Percentiles rank a stretch among this genome's conserved stretches.
Evolutionary conservation across 495 filamentous ascomycete genomes (phyloP).

Genomic region (Rhypophila decipiens): DNA sequence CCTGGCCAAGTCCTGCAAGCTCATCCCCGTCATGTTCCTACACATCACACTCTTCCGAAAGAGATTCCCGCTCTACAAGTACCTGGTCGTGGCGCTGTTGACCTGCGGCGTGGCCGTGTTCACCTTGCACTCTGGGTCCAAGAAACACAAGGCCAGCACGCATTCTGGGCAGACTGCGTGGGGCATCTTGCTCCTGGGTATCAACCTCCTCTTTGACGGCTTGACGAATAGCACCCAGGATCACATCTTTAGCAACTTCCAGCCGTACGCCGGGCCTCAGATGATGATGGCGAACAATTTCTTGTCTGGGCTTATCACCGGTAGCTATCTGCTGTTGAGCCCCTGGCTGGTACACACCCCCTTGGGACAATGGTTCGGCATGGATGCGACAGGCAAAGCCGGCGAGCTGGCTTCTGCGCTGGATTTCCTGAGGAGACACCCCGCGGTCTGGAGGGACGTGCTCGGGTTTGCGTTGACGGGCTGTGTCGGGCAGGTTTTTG

Average conservation of each 20-base stretch:
- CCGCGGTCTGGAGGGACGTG: slow-evolving; percentile 74
- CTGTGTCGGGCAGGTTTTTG: slow-evolving; percentile 91
- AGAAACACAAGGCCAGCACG: slow-evolving; percentile 38
- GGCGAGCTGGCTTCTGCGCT: slow-evolving; percentile 74
- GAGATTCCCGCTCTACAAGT: slow-evolving; percentile 92
- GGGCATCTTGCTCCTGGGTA: slow-evolving; percentile 77
- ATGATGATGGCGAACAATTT: slow-evolving; percentile 99
- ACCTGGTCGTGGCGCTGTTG: slow-evolving; percentile 82
- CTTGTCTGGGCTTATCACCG: slow-evolving; percentile 68
- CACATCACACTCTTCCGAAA: slow-evolving; percentile 89
- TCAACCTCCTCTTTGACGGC: slow-evolving; percentile 93
- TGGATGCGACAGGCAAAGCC: slow-evolving; percentile 52
- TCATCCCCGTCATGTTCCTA: slow-evolving; percentile 94
- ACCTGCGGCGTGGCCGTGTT: slow-evolving; percentile 92
- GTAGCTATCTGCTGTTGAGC: slow-evolving; percentile 65
- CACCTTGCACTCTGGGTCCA: slow-evolving; percentile 74
- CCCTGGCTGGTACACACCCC: slow-evolving; percentile 67
- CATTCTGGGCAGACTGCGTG: slow-evolving; percentile 46
- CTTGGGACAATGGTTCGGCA: slow-evolving; percentile 58
- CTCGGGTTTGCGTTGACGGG: slow-evolving; percentile 89
- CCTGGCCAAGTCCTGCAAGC: slow-evolving; percentile 95
- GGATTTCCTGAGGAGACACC: slow-evolving; percentile 70
- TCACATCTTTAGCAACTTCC: slow-evolving; percentile 77
- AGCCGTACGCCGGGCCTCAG: slow-evolving; percentile 79
- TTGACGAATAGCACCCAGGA: slow-evolving; percentile 96